These are phyloP conservation scores for Macrocystidia cucumis DNA, from an alignment of 1,284 basidiomycete genomes.

Conservation along the genomic window DNA sequence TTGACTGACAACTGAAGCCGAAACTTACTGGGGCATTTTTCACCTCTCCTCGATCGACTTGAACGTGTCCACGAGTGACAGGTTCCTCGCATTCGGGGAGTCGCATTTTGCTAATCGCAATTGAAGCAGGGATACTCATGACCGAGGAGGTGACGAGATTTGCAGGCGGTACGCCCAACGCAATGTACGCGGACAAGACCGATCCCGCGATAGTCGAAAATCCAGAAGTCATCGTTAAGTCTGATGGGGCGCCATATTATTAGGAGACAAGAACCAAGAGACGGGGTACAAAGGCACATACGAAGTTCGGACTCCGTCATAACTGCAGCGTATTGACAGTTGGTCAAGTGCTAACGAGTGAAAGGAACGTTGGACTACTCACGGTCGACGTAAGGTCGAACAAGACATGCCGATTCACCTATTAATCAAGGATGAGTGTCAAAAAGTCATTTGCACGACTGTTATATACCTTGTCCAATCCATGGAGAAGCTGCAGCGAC, in stretches of 20 bases:
- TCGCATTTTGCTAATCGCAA: slow-evolving; percentile 85
- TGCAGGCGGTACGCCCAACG: slow-evolving; percentile 73
- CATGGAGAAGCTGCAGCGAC: slow-evolving; percentile 89
- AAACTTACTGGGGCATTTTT: slow-evolving; percentile 35
- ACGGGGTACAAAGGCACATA: slow-evolving; percentile 18
- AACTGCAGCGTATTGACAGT: slow-evolving; percentile 21
- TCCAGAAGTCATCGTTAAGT: slow-evolving; percentile 86
- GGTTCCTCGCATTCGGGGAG: slow-evolving; percentile 81
- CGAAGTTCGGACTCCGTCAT: slow-evolving; percentile 88
- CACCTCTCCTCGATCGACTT: slow-evolving; percentile 68
- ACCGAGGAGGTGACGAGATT: slow-evolving; percentile 87
- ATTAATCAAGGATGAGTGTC: not conserved
- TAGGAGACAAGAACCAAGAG: no score
- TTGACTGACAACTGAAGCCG: slow-evolving; percentile 1
- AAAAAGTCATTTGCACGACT: not conserved
- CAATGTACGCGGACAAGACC: slow-evolving; percentile 81
- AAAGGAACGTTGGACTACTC: slow-evolving; percentile 9
- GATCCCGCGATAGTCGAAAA: slow-evolving; percentile 91
- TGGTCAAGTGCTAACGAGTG: slow-evolving; percentile 5
- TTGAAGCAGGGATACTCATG: slow-evolving; percentile 93
- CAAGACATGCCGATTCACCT: slow-evolving; percentile 81
- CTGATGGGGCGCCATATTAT: no score
- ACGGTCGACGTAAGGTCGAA: slow-evolving; percentile 78
- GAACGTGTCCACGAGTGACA: slow-evolving; percentile 74
- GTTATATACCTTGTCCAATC: slow-evolving; percentile 60